Evolutionary conservation across 768 basidiomycete species (phyloP).

Genomic region (Hirschioporus abietinus): DNA sequence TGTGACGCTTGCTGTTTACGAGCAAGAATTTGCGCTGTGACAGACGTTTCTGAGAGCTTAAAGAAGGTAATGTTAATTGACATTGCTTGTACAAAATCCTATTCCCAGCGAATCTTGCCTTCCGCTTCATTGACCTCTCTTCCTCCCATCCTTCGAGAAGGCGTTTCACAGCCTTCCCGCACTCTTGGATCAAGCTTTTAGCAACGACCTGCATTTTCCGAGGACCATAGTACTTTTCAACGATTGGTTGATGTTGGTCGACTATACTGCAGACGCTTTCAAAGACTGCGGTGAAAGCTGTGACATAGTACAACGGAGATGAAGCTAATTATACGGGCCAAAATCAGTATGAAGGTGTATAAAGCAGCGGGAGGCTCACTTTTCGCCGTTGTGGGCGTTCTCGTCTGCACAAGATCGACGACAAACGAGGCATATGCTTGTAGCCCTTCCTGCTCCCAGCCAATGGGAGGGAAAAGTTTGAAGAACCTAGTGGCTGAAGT

Average conservation of each 20-base stretch:
- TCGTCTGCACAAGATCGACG: constrained; percentile 78
- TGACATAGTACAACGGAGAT: constrained; percentile 88
- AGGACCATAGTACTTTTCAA: constrained; percentile 94
- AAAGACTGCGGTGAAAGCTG: constrained; percentile 84
- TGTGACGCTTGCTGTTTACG: constrained; percentile 18
- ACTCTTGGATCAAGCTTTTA: constrained; percentile 71
- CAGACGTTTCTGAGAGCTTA: constrained; percentile 30
- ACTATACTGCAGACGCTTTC: constrained; percentile 95
- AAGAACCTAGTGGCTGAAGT: constrained; percentile 90
- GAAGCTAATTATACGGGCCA: constrained; percentile 54
- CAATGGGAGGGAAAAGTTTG: constrained; percentile 93
- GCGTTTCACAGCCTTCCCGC: constrained; percentile 74
- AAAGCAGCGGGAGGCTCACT: constrained; percentile 40
- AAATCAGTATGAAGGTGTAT: constrained; percentile 9
- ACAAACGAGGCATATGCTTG: constrained; percentile 92
- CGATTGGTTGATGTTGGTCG: constrained; percentile 95
- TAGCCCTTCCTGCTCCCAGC: constrained; percentile 88
- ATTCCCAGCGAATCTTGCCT: constrained; percentile 37
- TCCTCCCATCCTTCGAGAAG: constrained; percentile 87
- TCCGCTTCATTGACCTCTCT: constrained; percentile 77
- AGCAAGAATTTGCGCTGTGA: constrained; percentile 7
- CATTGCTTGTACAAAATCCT: constrained; percentile 12
- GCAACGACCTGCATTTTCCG: constrained; percentile 85
- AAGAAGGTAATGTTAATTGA: constrained; percentile 25
- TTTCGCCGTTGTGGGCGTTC: constrained; percentile 76